These are phyloP conservation scores for Odontarrhena argentea DNA, from an alignment of 345 rosid genomes.

Conservation along the genomic window DNA sequence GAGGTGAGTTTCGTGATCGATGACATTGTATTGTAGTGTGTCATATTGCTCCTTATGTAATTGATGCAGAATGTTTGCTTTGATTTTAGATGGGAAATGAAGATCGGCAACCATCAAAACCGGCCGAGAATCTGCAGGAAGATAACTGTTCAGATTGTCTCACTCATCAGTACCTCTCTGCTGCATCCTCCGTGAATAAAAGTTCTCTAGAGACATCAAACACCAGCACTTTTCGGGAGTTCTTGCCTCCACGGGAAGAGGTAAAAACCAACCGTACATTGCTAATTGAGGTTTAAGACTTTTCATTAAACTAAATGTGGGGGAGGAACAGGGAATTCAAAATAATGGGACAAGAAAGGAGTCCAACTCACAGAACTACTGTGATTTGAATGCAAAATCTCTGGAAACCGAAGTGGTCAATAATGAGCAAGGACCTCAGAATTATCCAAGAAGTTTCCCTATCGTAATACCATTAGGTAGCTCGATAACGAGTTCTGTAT, in stretches of 20 bases:
- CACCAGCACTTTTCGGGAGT: slow-evolving; percentile 57
- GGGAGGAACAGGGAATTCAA: slow-evolving; percentile 47
- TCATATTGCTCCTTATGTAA: slow-evolving; percentile 5
- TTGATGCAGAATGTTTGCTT: slow-evolving; percentile 8
- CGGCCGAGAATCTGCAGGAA: slow-evolving; percentile 49
- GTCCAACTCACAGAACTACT: slow-evolving; percentile 45
- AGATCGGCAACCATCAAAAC: slow-evolving; percentile 46
- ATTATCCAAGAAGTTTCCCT: slow-evolving; percentile 63
- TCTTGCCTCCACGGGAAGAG: slow-evolving; percentile 62
- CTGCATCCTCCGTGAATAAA: slow-evolving; percentile 56
- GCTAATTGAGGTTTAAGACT: slow-evolving; percentile 41
- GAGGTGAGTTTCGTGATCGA: slow-evolving; percentile 51
- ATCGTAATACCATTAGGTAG: slow-evolving; percentile 64
- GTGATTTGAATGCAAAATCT: slow-evolving; percentile 46
- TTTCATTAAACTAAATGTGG: slow-evolving; percentile 35
- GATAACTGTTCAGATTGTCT: slow-evolving; percentile 72
- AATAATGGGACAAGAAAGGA: slow-evolving; percentile 52
- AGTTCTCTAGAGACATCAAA: slow-evolving; percentile 50
- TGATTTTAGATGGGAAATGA: slow-evolving; percentile 54
- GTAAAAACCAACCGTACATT: slow-evolving; percentile 44
- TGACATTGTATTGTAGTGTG: not conserved
- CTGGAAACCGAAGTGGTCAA: slow-evolving; percentile 27
- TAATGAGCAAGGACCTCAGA: slow-evolving; percentile 51
- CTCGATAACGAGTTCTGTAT: slow-evolving; percentile 47
- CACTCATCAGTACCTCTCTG: slow-evolving; percentile 50